These are phyloP conservation scores for Bruguiera hainesii DNA, from an alignment of 441 rosid species.

Conservation along the genomic window DNA sequence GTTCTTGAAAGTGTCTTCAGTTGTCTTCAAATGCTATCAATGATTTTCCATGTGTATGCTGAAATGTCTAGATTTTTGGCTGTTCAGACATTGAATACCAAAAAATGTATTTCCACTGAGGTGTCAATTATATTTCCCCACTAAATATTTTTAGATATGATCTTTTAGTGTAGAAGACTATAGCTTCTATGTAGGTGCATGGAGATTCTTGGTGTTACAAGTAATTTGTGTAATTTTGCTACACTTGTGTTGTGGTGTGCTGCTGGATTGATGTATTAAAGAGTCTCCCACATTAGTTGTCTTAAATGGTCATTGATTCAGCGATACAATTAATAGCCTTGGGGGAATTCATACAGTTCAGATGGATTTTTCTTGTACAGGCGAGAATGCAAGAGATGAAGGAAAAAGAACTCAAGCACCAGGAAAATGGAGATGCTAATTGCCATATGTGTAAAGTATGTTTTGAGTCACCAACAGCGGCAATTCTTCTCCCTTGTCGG, in stretches of 20 bases:
- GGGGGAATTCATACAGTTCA: no score
- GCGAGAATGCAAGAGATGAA: slow-evolving; percentile 97
- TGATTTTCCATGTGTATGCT: not conserved
- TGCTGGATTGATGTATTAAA: no score
- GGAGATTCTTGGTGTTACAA: no score
- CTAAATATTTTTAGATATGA: not conserved
- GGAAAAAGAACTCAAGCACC: slow-evolving; percentile 72
- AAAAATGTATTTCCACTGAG: not conserved
- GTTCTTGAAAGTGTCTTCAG: not conserved
- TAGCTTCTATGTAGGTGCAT: no score
- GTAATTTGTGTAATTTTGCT: no score
- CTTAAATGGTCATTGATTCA: no score
- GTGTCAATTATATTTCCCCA: not conserved
- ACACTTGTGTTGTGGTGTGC: no score
- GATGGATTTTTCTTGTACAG: slow-evolving; percentile 34
- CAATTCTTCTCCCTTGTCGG: slow-evolving; percentile 95
- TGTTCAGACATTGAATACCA: not conserved
- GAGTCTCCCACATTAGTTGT: no score
- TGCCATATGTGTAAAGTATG: slow-evolving; percentile 94
- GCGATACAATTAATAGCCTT: no score
- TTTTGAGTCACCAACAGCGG: slow-evolving; percentile 88
- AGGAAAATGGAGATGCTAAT: slow-evolving; percentile 76
- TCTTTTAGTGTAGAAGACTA: no score
- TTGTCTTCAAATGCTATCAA: not conserved
- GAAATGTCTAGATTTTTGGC: not conserved